Conservation (phyloP, 2,329 filamentous ascomycete species). For the Pestalotiopsis sp. region DNA sequence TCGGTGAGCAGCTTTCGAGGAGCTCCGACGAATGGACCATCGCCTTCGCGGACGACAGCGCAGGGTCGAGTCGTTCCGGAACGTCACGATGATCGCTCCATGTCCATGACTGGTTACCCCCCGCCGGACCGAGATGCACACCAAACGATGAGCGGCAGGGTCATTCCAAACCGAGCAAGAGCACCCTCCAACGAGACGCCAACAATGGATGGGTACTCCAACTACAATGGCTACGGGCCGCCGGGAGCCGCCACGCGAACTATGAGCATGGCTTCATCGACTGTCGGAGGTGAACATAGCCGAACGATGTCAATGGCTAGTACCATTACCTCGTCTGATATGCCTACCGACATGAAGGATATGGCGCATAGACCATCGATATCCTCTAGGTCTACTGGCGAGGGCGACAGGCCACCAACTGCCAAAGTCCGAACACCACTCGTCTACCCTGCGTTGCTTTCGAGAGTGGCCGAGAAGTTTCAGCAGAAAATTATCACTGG, state of each 20-base stretch:
- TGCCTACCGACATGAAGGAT: slow-evolving; percentile 57
- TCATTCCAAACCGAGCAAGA: slow-evolving; percentile 75
- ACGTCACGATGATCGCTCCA: slow-evolving; percentile 87
- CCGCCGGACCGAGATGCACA: slow-evolving; percentile 76
- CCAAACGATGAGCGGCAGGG: slow-evolving; percentile 90
- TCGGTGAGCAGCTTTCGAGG: slow-evolving; percentile 79
- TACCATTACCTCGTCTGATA: slow-evolving; percentile 70
- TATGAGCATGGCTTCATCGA: slow-evolving; percentile 64
- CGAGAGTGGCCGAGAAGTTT: slow-evolving; percentile 91
- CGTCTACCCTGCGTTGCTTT: slow-evolving; percentile 91
- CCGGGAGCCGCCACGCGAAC: slow-evolving; percentile 59
- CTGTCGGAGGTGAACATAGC: slow-evolving; percentile 46
- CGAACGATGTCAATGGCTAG: slow-evolving; percentile 94
- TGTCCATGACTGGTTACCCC: slow-evolving; percentile 90
- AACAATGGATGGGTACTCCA: slow-evolving; percentile 34
- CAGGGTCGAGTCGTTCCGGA: slow-evolving; percentile 92
- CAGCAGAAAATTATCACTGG: slow-evolving; percentile 83
- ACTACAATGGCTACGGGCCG: slow-evolving; percentile 42
- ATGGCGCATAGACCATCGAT: slow-evolving; percentile 59
- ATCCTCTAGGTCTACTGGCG: slow-evolving; percentile 50
- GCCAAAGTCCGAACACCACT: slow-evolving; percentile 74
- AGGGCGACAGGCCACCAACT: slow-evolving; percentile 59
- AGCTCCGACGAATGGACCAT: slow-evolving; percentile 69
- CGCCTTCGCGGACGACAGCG: slow-evolving; percentile 76
- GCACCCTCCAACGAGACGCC: slow-evolving; percentile 47